Evolutionary conservation across 352 stramenopile species (phyloP).

Genomic region (Pythium dissotocum): DNA sequence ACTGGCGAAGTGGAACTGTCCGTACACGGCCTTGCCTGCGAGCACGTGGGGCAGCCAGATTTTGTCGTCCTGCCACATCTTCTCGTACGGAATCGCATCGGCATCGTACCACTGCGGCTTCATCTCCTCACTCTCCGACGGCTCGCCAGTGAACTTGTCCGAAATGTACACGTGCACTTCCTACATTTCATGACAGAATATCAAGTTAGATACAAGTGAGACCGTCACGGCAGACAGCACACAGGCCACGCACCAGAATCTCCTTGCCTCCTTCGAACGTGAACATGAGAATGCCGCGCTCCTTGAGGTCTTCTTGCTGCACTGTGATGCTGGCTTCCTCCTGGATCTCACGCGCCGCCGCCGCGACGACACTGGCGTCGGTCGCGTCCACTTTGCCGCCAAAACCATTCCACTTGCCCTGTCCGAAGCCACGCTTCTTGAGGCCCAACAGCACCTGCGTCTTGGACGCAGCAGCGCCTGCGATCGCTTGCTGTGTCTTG

Average conservation of each 20-base stretch:
- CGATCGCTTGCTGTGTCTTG: not conserved
- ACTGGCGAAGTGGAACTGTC: conserved; percentile 51
- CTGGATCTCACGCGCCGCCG: conserved; percentile 37
- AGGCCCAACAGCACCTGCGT: conserved; percentile 53
- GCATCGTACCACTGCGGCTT: conserved; percentile 60
- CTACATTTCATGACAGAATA: not conserved
- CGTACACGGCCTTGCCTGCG: conserved; percentile 43
- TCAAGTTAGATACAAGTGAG: no score
- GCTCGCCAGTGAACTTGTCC: conserved; percentile 40
- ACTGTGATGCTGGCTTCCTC: conserved; percentile 50
- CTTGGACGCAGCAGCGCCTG: not conserved
- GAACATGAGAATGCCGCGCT: conserved; percentile 39
- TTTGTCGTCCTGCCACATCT: conserved; percentile 74
- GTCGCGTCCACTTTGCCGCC: conserved; percentile 70
- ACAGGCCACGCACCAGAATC: conserved; percentile 24
- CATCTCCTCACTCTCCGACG: conserved; percentile 76
- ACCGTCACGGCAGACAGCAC: not conserved
- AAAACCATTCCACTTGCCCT: conserved; percentile 80
- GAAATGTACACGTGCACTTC: conserved; percentile 56
- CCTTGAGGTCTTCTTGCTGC: conserved; percentile 24
- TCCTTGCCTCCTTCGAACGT: conserved; percentile 43
- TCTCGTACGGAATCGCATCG: conserved; percentile 48
- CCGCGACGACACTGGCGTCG: conserved; percentile 40
- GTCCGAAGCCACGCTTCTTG: conserved; percentile 79
- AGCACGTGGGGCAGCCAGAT: conserved; percentile 67